Evolutionary conservation across 2,329 filamentous ascomycete genomes (phyloP), one percentile per base, ranked within the genome.

Genomic region (Sporothrix pallida): DNA sequence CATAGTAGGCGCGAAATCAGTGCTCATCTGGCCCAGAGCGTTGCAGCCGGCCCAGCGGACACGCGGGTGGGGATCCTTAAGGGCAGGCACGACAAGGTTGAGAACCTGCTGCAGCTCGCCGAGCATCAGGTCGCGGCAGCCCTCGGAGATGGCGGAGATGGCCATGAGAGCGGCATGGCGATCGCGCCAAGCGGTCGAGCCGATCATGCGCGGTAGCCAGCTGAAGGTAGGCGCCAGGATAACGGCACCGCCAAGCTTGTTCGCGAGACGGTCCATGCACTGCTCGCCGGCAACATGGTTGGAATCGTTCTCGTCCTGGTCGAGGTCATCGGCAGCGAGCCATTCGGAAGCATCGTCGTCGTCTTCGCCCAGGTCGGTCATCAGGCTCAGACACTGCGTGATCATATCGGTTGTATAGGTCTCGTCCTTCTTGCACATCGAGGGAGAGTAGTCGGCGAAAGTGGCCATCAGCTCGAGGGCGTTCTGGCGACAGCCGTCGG

Each of bases 11-110:
- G 97, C 95, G 82, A 99, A 99, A 80, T 99, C 96, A 46, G 96
- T 99, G 84, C 95, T 98, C 96, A 99, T 99, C 83, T 99, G 96
- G 42, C 96, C 96, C n/a, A 99, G 88, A 58, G 96, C 96, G 80
- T 99, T 98, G 86, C 96, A 99, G 48, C 95, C 96, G 71, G 96
- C 96, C 91, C 97, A 99, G 79, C 95, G 92, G 72, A 99, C 96
- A 80, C 96, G 93, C 56, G 96, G 93, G 80, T 99, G 96, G 54
- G 92, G 88, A 80, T 99, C 95, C 78, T 92, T 91, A 50, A 99
- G 87, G 50, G 95, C 93, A 17, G 96, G 96, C 69, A 98, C 90
- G n/a, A 99, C 95, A 73, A 99, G 87, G 76, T 97, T 94, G 67
- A 99, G 87, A 26, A 99, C 95, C 80, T 98, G 95, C 81, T 94